phyloP scores from a whole-genome alignment of 1,284 basidiomycete genomes.

The Pseudozyma hubeiensis region DNA sequence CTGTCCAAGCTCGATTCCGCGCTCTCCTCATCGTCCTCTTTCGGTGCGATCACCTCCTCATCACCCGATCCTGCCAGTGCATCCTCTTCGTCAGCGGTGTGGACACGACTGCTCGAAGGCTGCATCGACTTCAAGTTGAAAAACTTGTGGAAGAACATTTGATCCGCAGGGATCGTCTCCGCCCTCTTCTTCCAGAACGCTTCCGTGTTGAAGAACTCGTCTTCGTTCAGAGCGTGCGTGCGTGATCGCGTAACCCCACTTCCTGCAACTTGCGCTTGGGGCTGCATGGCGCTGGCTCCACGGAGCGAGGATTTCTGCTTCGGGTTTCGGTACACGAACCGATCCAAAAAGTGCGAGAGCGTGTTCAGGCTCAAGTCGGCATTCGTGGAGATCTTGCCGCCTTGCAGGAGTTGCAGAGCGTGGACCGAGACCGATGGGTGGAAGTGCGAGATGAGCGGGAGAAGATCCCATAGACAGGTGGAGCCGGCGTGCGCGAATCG shows the following conservation, averaged over 20 bases:
- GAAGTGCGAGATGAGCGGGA: conserved; percentile 81
- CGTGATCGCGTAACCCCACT: conserved; percentile 76
- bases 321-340: conserved; percentile 93
- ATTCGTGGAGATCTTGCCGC: conserved; percentile 77
- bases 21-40: conserved; percentile 44
- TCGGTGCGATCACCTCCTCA: conserved; percentile 74
- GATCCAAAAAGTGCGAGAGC: conserved; percentile 88
- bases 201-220: conserved; percentile 79
- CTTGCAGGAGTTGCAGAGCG: conserved; percentile 84
- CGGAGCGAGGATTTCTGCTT: conserved; percentile 84
- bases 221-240: conserved; percentile 72
- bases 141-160: conserved; percentile 67
- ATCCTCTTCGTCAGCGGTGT: conserved; percentile 36
- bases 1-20: conserved; percentile 28
- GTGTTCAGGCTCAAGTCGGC: conserved; percentile 93
- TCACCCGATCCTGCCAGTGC: conserved; percentile 71
- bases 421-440: conserved; percentile 92
- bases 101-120: conserved; percentile 14
- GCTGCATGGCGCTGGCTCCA: conserved; percentile 87
- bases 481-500: conserved; percentile 84
- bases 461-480: conserved; percentile 70
- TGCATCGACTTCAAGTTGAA: conserved; percentile 66
- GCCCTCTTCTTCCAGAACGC: conserved; percentile 80
- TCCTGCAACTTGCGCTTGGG: conserved; percentile 73
- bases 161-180: conserved; percentile 86